Percentiles rank a stretch among this genome's conserved stretches.
Conservation (phyloP, 768 basidiomycete species). For the Tremella mesenterica region DNA sequence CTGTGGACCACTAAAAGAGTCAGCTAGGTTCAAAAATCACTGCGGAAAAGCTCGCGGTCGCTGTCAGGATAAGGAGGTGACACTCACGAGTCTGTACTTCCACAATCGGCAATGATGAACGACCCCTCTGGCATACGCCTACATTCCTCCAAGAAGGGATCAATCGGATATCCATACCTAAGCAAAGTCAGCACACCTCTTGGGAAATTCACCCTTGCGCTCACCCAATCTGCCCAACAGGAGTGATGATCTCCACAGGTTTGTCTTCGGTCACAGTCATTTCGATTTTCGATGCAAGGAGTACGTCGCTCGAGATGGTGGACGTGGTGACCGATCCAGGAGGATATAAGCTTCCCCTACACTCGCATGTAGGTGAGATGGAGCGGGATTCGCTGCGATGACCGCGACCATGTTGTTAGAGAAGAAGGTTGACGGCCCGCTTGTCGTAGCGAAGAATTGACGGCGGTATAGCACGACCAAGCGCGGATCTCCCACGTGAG, state of each 20-base stretch:
- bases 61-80: background rate
- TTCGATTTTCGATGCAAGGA: no score
- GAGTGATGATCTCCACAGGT: background rate
- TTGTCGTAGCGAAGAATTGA: no score
- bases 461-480: no score
- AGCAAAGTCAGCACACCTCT: background rate
- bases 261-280: background rate
- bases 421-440: no score
- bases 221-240: background rate
- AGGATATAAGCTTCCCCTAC: no score
- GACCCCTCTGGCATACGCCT: background rate
- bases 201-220: background rate
- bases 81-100: conserved; percentile 1
- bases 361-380: no score
- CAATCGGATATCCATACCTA: background rate
- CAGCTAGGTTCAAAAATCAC: background rate
- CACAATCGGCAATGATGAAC: background rate
- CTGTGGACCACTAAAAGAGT: background rate
- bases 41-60: no score
- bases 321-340: no score
- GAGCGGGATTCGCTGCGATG: no score
- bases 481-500: no score
- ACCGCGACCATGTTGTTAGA: no score
- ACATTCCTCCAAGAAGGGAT: background rate
- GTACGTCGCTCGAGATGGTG: no score